Conservation (phyloP, 2,329 filamentous ascomycete genomes). For the Polytolypa hystricis region DNA sequence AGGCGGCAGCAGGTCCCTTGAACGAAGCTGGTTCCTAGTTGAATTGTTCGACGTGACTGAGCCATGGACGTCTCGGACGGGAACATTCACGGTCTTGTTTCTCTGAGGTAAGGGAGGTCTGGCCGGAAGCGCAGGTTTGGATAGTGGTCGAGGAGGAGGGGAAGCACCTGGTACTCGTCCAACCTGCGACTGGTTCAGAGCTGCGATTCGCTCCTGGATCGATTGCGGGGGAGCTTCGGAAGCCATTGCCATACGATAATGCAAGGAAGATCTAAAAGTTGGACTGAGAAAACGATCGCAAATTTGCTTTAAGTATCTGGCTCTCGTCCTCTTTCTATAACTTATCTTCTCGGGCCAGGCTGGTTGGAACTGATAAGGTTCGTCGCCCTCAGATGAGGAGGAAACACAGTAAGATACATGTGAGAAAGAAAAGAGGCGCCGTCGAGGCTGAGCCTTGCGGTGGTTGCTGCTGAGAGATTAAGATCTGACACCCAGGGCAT, state of each 20-base stretch:
- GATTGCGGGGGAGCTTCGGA: slow-evolving; percentile 33
- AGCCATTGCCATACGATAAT: slow-evolving; percentile 26
- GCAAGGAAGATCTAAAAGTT: too few species aligned
- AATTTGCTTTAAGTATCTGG: background rate
- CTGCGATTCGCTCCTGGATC: slow-evolving; percentile 36
- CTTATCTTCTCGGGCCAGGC: too few species aligned
- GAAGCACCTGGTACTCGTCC: slow-evolving; percentile 23
- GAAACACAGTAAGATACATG: too few species aligned
- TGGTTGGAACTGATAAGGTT: too few species aligned
- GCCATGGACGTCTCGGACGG: background rate
- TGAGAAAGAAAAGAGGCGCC: too few species aligned
- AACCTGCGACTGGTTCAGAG: slow-evolving; percentile 34
- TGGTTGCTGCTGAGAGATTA: too few species aligned
- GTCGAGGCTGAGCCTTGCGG: too few species aligned
- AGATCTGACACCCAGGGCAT: too few species aligned
- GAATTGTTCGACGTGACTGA: background rate
- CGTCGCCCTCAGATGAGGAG: too few species aligned
- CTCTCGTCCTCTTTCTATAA: too few species aligned
- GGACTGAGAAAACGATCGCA: background rate
- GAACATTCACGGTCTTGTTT: slow-evolving; percentile 5
- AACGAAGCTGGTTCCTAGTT: slow-evolving; percentile 1
- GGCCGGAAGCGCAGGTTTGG: slow-evolving; percentile 16
- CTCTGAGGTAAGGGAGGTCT: slow-evolving; percentile 16
- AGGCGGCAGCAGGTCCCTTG: slow-evolving; percentile 10
- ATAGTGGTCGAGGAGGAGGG: slow-evolving; percentile 15